Conservation (phyloP, 2,329 filamentous ascomycete species). For the Aspergillus pseudoviridinutans region DNA sequence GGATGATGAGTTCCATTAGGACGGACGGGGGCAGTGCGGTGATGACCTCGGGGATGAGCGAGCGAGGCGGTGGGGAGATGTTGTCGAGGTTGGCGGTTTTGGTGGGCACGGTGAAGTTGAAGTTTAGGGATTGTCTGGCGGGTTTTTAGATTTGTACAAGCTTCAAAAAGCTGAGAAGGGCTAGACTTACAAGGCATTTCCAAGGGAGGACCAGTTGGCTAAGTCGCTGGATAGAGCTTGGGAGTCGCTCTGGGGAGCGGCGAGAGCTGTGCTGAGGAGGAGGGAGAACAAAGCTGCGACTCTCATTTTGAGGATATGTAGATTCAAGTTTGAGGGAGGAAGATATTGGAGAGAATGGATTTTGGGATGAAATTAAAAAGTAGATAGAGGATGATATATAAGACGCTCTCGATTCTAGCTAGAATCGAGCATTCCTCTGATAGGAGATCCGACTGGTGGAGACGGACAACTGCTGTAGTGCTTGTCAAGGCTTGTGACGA, state of each 20-base stretch:
- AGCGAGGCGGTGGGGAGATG: slow-evolving; percentile 27
- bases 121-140: slow-evolving; percentile 10
- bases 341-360: not conserved
- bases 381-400: not conserved
- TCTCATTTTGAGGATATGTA: slow-evolving; percentile 14
- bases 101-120: slow-evolving; percentile 9
- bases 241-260: slow-evolving; percentile 10
- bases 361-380: not conserved
- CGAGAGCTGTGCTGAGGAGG: slow-evolving; percentile 13
- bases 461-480: not conserved
- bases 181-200: slow-evolving; percentile 17
- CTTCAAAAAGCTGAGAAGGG: not conserved
- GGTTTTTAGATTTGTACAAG: slow-evolving; percentile 2
- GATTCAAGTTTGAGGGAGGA: not conserved
- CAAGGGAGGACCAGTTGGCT: slow-evolving; percentile 17
- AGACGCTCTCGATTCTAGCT: not conserved
- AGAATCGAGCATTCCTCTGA: not conserved
- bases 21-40: slow-evolving; percentile 29
- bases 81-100: slow-evolving; percentile 28
- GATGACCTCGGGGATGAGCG: slow-evolving; percentile 28
- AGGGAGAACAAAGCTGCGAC: slow-evolving; percentile 9
- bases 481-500: not conserved
- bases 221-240: slow-evolving; percentile 5
- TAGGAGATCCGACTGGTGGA: not conserved
- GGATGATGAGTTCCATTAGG: slow-evolving; percentile 27